These are phyloP conservation scores for Sclerotinia glacialis DNA, from an alignment of 2,329 filamentous ascomycete genomes.

Conservation along the genomic window DNA sequence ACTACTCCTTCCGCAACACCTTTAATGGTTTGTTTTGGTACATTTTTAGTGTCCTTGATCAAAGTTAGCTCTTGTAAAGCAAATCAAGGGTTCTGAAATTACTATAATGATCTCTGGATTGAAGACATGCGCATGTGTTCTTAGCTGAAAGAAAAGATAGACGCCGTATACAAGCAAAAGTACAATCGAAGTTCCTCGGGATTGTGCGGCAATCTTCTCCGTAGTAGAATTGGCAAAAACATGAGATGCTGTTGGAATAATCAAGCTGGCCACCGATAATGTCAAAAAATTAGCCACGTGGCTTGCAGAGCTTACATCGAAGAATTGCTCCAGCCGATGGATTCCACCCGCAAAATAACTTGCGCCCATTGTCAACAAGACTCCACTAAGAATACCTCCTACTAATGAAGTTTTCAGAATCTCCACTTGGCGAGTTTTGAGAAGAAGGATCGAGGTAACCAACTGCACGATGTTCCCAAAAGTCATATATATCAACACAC, in stretches of 20 bases:
- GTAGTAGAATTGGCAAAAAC: constrained; percentile 39
- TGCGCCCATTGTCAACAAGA: constrained; percentile 49
- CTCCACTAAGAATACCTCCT: constrained; percentile 77
- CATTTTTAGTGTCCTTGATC: constrained; percentile 25
- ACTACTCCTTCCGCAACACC: constrained; percentile 59
- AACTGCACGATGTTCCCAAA: constrained; percentile 72
- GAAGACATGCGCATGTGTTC: constrained; percentile 14
- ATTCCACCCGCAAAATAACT: constrained; percentile 74
- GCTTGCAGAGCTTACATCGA: constrained; percentile 86
- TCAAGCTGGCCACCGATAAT: constrained; percentile 70
- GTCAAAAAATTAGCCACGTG: constrained; percentile 70
- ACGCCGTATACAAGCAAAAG: constrained; percentile 33
- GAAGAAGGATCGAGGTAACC: constrained; percentile 31
- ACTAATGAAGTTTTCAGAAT: constrained; percentile 90
- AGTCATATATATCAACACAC: constrained; percentile 81
- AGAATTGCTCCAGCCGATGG: constrained; percentile 73
- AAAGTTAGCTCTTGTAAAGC: constrained; percentile 38
- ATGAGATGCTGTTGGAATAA: constrained; percentile 85
- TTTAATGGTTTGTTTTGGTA: constrained; percentile 49
- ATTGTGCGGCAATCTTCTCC: background rate
- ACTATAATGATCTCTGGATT: background rate
- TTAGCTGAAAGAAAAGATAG: background rate
- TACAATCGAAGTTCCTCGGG: constrained; percentile 29
- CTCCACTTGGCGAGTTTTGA: constrained; percentile 47
- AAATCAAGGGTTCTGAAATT: background rate